Conservation (phyloP, 805 yeast genomes). For the Wickerhamiella kurtzmanii region DNA sequence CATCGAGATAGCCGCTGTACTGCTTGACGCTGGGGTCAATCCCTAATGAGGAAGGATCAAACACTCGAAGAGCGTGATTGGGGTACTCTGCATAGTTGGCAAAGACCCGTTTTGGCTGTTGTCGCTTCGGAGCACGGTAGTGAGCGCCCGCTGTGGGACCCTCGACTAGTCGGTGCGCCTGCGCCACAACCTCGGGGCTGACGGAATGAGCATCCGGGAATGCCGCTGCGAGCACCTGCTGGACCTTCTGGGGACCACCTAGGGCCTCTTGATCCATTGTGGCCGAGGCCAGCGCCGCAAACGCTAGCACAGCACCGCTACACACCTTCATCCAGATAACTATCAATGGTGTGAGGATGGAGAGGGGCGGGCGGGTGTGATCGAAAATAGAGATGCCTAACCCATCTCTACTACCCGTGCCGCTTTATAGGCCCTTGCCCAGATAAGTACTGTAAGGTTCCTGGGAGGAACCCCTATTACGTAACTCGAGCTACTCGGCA, state of each 20-base stretch:
- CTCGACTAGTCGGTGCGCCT: not conserved
- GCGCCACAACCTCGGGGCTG: not conserved
- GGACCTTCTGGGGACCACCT: not conserved
- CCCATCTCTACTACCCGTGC: too few species aligned
- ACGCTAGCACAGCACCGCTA: not conserved
- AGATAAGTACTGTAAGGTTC: not conserved
- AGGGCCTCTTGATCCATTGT: not conserved
- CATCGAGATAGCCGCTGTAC: constrained; percentile 63
- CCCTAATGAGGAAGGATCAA: constrained; percentile 53
- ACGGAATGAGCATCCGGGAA: not conserved
- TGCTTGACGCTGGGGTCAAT: constrained; percentile 63
- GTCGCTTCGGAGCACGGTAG: not conserved
- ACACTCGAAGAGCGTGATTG: constrained; percentile 46
- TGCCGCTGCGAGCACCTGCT: not conserved
- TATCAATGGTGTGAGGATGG: not conserved
- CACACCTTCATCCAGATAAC: not conserved
- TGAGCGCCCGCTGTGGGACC: not conserved
- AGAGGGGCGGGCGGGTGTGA: too few species aligned
- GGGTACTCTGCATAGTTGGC: constrained; percentile 16
- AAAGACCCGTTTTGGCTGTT: not conserved
- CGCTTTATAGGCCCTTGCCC: not conserved
- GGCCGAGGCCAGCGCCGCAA: not conserved
- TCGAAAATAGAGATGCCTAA: too few species aligned
- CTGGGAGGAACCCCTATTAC: not conserved
- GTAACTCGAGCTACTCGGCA: too few species aligned